Percentiles rank a stretch among this genome's conserved stretches.
Conservation (phyloP, 169 alveolate genomes). For the Besnoitia besnoiti region DNA sequence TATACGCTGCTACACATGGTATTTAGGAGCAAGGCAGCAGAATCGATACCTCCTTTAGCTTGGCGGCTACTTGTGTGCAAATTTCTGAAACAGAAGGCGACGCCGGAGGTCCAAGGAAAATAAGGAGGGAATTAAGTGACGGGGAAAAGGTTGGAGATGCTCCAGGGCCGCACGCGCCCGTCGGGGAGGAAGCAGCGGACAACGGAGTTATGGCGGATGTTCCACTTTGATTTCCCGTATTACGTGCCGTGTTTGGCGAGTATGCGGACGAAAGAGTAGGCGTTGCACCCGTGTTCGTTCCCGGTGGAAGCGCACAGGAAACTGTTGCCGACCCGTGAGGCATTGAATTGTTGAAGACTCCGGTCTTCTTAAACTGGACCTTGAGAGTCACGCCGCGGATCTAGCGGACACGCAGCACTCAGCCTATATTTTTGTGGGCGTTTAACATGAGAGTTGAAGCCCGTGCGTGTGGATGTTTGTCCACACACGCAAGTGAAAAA, state of each 20-base stretch:
- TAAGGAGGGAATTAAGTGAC: neutral
- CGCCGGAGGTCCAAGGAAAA: constrained; percentile 29
- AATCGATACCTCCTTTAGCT: constrained; percentile 17
- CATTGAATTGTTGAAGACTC: constrained; percentile 31
- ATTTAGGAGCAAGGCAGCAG: too few relatives aligned
- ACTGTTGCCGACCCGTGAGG: constrained; percentile 10
- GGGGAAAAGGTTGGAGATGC: constrained; percentile 31
- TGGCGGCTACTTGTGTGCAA: constrained; percentile 31
- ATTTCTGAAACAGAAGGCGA: constrained; percentile 22
- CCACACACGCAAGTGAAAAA: too few relatives aligned
- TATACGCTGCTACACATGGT: too few relatives aligned
- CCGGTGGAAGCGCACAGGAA: constrained; percentile 1
- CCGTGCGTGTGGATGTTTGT: too few relatives aligned
- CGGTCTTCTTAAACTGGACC: constrained; percentile 61
- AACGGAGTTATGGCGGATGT: neutral
- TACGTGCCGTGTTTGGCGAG: neutral
- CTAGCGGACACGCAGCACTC: neutral
- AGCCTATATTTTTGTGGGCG: too few relatives aligned
- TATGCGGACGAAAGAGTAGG: neutral
- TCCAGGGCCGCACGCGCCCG: constrained; percentile 33
- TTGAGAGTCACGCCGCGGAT: constrained; percentile 43
- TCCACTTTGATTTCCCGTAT: neutral
- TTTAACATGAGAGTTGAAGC: too few relatives aligned
- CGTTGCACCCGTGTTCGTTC: neutral
- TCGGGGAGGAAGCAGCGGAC: constrained; percentile 38